A percentile compares a stretch with the other conserved stretches of the same genome.
These are phyloP conservation scores for Fraxinus anomala DNA, from an alignment of 257 asterid genomes.

Conservation along the genomic window DNA sequence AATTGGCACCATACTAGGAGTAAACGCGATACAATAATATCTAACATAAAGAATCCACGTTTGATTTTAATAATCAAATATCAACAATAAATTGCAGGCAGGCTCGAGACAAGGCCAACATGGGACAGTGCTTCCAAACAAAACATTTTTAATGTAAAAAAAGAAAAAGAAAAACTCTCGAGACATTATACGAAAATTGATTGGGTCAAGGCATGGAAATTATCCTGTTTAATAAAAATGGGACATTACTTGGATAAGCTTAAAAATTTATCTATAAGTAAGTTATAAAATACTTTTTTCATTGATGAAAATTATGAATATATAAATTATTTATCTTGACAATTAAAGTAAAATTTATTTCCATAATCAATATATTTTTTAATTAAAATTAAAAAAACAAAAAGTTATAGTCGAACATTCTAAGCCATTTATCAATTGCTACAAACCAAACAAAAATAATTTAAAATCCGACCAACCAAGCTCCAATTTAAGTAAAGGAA, in stretches of 20 bases:
- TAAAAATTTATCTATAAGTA: neutral
- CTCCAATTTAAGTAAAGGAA: neutral
- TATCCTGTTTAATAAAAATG: no score
- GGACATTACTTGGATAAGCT: neutral
- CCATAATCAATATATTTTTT: neutral
- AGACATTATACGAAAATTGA: neutral
- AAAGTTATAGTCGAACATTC: neutral
- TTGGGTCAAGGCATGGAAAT: neutral
- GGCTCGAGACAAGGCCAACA: neutral
- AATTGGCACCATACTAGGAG: no score
- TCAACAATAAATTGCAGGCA: no score
- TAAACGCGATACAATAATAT: no score
- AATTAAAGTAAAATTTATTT: neutral
- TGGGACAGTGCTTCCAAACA: neutral
- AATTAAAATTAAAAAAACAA: neutral
- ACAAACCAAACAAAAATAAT: neutral
- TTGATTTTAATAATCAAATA: neutral
- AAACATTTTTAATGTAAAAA: neutral
- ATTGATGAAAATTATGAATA: no score
- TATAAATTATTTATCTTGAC: neutral
- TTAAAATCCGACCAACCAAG: neutral
- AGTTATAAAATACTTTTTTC: no score
- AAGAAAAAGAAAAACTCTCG: no score
- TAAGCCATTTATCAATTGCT: no score
- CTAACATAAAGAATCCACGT: neutral